phyloP scores from a whole-genome alignment of 2,329 filamentous ascomycete species.

The Endoconidiophora polonica region DNA sequence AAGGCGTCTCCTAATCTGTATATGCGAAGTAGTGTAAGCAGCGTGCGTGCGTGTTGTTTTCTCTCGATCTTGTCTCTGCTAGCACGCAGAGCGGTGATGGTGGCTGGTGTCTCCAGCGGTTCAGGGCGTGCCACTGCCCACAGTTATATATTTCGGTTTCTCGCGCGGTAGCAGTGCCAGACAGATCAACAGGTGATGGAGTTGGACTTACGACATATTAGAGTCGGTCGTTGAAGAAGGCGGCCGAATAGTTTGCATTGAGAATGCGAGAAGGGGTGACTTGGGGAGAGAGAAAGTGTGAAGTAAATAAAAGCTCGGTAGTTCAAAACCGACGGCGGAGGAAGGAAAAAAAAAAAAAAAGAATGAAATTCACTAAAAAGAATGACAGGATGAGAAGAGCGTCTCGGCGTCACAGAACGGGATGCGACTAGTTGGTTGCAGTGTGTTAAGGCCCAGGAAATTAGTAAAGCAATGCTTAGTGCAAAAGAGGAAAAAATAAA shows the following conservation, averaged over 20 bases:
- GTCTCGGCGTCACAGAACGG: background rate
- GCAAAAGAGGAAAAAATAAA: background rate
- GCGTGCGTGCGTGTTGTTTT: background rate
- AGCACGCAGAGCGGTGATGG: too few species aligned
- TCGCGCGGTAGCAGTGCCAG: too few species aligned
- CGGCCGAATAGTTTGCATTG: background rate
- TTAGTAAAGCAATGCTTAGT: too few species aligned
- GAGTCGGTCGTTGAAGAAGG: background rate
- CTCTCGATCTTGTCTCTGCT: too few species aligned
- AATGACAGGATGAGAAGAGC: constrained; percentile 6
- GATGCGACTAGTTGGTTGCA: background rate
- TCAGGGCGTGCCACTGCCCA: background rate
- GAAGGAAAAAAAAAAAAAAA: constrained; percentile 4
- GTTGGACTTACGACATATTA: background rate
- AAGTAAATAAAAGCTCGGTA: too few species aligned
- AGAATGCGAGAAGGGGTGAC: background rate
- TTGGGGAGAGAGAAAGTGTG: background rate
- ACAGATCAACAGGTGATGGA: background rate
- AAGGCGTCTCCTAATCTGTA: constrained; percentile 52
- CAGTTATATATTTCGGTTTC: background rate
- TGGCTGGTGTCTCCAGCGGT: too few species aligned
- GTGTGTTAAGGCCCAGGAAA: background rate
- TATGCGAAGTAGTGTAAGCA: background rate
- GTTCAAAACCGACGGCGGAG: too few species aligned
- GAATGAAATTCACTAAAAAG: constrained; percentile 2